phyloP scores from a whole-genome alignment of 129 eudicot species.

The Dittrichia graveolens region DNA sequence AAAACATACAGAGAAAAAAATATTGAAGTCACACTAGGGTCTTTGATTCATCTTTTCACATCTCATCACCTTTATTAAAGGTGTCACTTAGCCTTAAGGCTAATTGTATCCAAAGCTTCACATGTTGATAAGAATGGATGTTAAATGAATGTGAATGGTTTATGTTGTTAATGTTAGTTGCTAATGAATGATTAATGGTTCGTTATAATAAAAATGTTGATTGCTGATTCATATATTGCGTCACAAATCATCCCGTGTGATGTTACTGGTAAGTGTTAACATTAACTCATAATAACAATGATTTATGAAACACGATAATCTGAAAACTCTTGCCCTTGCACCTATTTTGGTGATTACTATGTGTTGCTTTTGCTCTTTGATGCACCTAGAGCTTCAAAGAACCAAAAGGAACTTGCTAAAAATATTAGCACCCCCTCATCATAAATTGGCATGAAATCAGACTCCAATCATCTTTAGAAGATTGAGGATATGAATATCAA shows the following conservation, averaged over 20 bases:
- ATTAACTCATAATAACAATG: background rate
- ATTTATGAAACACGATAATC: background rate
- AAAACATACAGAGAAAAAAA: background rate
- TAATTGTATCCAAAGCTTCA: background rate
- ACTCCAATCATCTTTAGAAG: background rate
- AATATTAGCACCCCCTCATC: background rate
- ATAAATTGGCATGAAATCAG: background rate
- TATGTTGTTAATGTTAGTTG: background rate
- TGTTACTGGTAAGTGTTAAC: background rate
- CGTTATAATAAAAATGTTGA: background rate
- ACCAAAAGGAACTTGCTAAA: background rate
- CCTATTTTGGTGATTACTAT: background rate
- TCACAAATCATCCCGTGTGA: background rate
- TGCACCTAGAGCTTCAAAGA: background rate
- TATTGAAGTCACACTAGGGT: background rate
- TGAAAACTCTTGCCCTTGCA: background rate
- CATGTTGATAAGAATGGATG: background rate
- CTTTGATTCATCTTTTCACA: conserved; percentile 2
- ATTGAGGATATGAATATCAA: background rate
- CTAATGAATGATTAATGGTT: background rate
- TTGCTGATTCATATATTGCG: background rate
- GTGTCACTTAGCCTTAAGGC: background rate
- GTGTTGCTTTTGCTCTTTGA: background rate
- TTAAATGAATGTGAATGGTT: background rate
- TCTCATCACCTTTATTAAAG: background rate